phyloP scores from a whole-genome alignment of 441 rosid genomes.

The Brassica balearica region DNA sequence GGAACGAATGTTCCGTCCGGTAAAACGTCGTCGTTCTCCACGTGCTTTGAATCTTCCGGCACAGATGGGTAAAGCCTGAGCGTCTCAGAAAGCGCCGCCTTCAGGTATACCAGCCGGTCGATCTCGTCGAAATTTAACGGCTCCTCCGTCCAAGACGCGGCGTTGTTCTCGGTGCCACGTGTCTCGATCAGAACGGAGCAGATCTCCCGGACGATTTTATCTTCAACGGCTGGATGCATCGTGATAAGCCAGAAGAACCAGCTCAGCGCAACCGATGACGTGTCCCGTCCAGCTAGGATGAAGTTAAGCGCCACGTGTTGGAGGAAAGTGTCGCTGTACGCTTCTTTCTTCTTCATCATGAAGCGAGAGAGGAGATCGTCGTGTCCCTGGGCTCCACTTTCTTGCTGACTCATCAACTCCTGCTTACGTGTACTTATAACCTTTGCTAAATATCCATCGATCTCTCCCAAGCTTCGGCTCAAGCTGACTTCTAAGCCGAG shows the following conservation, averaged over 20 bases:
- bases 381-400: slow-evolving; percentile 59
- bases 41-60: slow-evolving; percentile 93
- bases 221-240: slow-evolving; percentile 71
- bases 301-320: slow-evolving; percentile 86
- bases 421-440: slow-evolving; percentile 75
- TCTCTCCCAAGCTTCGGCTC: slow-evolving; percentile 73
- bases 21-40: slow-evolving; percentile 73
- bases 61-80: slow-evolving; percentile 92
- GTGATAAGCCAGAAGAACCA: slow-evolving; percentile 88
- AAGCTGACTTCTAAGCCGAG: slow-evolving; percentile 88
- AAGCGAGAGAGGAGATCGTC: slow-evolving; percentile 90
- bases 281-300: slow-evolving; percentile 96
- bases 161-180: slow-evolving; percentile 52
- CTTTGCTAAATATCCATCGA: slow-evolving; percentile 67
- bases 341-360: slow-evolving; percentile 81
- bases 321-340: slow-evolving; percentile 37
- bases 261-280: slow-evolving; percentile 81
- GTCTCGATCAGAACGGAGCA: slow-evolving; percentile 70
- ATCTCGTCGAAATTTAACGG: slow-evolving; percentile 79
- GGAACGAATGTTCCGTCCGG: slow-evolving; percentile 93
- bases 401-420: slow-evolving; percentile 62
- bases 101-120: slow-evolving; percentile 75
- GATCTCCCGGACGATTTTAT: slow-evolving; percentile 66
- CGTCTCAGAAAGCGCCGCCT: slow-evolving; percentile 90
- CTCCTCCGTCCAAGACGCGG: slow-evolving; percentile 70